Evolutionary conservation across 495 filamentous ascomycete genomes (phyloP).

Genomic region (Ascobolus immersus): DNA sequence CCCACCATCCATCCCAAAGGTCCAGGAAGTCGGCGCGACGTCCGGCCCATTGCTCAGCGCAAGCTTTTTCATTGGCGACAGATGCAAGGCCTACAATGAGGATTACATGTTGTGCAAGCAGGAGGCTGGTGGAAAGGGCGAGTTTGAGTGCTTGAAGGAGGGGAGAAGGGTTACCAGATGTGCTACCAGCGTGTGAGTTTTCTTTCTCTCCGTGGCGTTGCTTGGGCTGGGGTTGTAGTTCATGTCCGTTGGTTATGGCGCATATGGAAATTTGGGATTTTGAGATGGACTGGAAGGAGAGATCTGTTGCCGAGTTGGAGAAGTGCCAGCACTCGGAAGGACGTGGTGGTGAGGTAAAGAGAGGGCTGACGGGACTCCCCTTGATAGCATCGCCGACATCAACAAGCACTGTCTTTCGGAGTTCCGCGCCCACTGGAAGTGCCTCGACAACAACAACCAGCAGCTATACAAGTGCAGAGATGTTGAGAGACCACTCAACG

Average conservation of each 20-base stretch:
- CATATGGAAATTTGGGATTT: background rate
- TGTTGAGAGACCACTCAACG: conserved; percentile 57
- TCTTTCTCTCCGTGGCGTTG: background rate
- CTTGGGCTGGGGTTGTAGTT: background rate
- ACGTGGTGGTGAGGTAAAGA: conserved; percentile 1
- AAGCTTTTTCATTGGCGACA: conserved; percentile 89
- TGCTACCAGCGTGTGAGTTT: conserved; percentile 77
- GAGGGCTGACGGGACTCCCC: background rate
- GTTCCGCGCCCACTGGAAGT: conserved; percentile 84
- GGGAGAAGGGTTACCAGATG: conserved; percentile 88
- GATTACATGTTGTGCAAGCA: conserved; percentile 99
- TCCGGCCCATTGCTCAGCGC: conserved; percentile 79
- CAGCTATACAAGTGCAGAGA: conserved; percentile 73
- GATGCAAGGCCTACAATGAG: conserved; percentile 87
- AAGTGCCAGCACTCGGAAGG: background rate
- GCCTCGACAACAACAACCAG: conserved; percentile 93
- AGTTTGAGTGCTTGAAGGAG: conserved; percentile 86
- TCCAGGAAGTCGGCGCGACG: conserved; percentile 70
- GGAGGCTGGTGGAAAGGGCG: conserved; percentile 62
- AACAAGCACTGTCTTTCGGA: conserved; percentile 78
- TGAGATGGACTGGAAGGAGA: background rate
- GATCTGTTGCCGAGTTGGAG: background rate
- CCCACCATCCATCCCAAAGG: conserved; percentile 66
- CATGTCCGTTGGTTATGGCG: background rate
- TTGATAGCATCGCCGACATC: conserved; percentile 65